These are phyloP conservation scores for Neurospora hispaniola DNA, from an alignment of 495 filamentous ascomycete genomes.

Conservation along the genomic window DNA sequence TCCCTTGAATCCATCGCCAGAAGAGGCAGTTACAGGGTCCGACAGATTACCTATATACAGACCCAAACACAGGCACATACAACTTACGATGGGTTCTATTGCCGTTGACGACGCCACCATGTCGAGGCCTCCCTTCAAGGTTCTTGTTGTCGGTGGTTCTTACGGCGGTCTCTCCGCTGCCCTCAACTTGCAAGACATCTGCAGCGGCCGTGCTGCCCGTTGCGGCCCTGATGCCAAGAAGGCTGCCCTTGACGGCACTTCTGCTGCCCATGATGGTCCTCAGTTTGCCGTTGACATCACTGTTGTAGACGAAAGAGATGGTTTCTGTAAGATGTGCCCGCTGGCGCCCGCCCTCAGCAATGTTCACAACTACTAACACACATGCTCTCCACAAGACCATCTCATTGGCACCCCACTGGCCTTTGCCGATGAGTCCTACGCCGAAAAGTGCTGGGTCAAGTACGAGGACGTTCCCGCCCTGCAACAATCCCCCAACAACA, in stretches of 20 bases:
- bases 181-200: constrained; percentile 50
- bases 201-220: constrained; percentile 26
- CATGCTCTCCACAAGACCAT: constrained; percentile 32
- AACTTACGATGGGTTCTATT: constrained; percentile 9
- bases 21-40: not conserved
- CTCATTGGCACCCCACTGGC: constrained; percentile 56
- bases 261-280: constrained; percentile 11
- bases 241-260: not conserved
- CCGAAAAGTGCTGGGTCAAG: constrained; percentile 49
- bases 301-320: constrained; percentile 60
- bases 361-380: not conserved
- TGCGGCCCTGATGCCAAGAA: constrained; percentile 10
- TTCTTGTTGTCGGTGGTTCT: constrained; percentile 51
- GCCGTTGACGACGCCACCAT: not conserved
- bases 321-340: constrained; percentile 45
- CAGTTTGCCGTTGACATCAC: constrained; percentile 49
- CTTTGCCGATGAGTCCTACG: constrained; percentile 43
- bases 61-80: not conserved
- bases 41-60: not conserved
- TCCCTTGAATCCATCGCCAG: not conserved
- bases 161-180: constrained; percentile 54
- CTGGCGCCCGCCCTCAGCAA: constrained; percentile 9
- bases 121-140: constrained; percentile 18
- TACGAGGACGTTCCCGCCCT: constrained; percentile 51
- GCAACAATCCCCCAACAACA: constrained; percentile 28